Evolutionary conservation across 495 filamentous ascomycete species (phyloP).

Genomic region (Usnea hakonensis): DNA sequence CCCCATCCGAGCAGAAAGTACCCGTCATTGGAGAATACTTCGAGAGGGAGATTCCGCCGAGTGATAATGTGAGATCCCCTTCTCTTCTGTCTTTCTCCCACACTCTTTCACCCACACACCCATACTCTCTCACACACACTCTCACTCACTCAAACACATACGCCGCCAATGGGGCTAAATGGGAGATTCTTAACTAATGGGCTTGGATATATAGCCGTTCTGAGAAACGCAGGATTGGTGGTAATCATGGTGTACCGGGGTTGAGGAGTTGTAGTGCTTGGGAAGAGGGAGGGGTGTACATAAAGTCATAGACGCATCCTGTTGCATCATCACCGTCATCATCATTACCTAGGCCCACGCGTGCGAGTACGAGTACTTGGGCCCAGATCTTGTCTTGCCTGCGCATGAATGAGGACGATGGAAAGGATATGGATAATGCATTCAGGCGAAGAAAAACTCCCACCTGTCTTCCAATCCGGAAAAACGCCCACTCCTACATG

Average conservation of each 20-base stretch:
- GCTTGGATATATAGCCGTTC: neutral
- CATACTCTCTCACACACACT: too few relatives aligned
- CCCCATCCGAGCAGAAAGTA: constrained; percentile 18
- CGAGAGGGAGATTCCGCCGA: constrained; percentile 20
- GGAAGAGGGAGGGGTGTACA: neutral
- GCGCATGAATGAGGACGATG: too few relatives aligned
- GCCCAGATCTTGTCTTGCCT: too few relatives aligned
- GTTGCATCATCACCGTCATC: neutral
- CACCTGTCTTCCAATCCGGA: neutral
- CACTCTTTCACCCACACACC: too few relatives aligned
- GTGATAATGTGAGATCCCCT: constrained; percentile 23
- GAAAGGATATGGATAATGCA: neutral
- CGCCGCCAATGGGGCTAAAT: too few relatives aligned
- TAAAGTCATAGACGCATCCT: neutral
- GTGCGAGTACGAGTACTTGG: neutral
- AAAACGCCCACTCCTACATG: neutral
- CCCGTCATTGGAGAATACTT: constrained; percentile 25
- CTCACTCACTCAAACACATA: too few relatives aligned
- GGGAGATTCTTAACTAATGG: neutral
- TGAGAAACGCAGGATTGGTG: too few relatives aligned
- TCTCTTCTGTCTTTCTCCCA: too few relatives aligned
- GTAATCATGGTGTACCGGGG: too few relatives aligned
- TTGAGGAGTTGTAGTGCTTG: too few relatives aligned
- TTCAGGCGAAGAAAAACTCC: neutral
- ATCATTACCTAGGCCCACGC: neutral